These are phyloP conservation scores for Testicularia cyperi DNA, from an alignment of 1,284 basidiomycete genomes.

Conservation along the genomic window DNA sequence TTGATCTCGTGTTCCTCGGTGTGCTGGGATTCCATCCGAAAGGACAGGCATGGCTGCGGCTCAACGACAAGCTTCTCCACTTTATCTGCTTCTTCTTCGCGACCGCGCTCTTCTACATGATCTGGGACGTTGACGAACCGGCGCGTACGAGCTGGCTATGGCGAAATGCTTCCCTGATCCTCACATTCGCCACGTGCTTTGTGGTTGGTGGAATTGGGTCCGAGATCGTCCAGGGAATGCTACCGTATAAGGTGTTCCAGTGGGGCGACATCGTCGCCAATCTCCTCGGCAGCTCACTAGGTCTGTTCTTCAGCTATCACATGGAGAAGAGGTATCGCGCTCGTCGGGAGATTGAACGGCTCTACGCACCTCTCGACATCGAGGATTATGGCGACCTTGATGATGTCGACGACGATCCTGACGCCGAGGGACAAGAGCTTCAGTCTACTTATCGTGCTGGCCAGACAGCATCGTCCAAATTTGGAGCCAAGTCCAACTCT, in stretches of 20 bases:
- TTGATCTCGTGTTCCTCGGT: slow-evolving; percentile 44
- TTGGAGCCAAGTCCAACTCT: slow-evolving; percentile 5
- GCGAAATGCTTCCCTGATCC: slow-evolving; percentile 73
- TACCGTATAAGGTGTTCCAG: slow-evolving; percentile 82
- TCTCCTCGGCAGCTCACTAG: slow-evolving; percentile 73
- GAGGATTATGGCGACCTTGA: slow-evolving; percentile 35
- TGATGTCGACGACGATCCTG: slow-evolving; percentile 11
- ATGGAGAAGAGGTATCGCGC: slow-evolving; percentile 39
- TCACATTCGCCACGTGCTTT: slow-evolving; percentile 65
- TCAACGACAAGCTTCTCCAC: slow-evolving; percentile 81
- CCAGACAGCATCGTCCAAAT: too few relatives aligned
- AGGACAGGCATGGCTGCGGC: slow-evolving; percentile 63
- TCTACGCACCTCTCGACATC: slow-evolving; percentile 50
- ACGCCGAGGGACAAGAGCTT: slow-evolving; percentile 8
- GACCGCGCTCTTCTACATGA: slow-evolving; percentile 80
- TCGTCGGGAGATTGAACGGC: slow-evolving; percentile 35
- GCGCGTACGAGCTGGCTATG: slow-evolving; percentile 72
- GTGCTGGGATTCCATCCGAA: slow-evolving; percentile 56
- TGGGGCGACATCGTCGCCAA: slow-evolving; percentile 78
- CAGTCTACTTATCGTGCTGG: too few relatives aligned
- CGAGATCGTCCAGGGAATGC: slow-evolving; percentile 77
- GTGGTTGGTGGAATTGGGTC: slow-evolving; percentile 73
- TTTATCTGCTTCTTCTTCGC: slow-evolving; percentile 78
- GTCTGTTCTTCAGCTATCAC: slow-evolving; percentile 64
- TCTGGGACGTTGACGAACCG: slow-evolving; percentile 79